These are phyloP conservation scores for Metroxylon sagu DNA, from an alignment of 176 grass and related monocot genomes.

Conservation along the genomic window DNA sequence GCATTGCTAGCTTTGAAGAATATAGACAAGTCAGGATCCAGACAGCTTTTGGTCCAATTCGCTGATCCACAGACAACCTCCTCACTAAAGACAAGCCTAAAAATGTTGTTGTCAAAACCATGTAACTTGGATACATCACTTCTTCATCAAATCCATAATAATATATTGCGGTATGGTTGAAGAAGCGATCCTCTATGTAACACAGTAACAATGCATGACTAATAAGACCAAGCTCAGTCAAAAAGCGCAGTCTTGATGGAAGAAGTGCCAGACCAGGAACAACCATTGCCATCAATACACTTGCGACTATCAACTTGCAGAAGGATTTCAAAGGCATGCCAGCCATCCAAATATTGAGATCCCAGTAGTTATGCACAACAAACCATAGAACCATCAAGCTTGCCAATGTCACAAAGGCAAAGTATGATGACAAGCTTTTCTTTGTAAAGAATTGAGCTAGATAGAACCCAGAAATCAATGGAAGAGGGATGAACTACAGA, in stretches of 20 bases:
- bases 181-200: slow-evolving; percentile 92
- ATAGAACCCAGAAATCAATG: slow-evolving; percentile 87
- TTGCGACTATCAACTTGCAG: slow-evolving; percentile 76
- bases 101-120: slow-evolving; percentile 79
- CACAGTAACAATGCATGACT: slow-evolving; percentile 81
- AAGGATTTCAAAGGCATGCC: slow-evolving; percentile 92
- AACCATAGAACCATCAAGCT: slow-evolving; percentile 98
- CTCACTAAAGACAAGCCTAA: slow-evolving; percentile 74
- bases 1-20: slow-evolving; percentile 85
- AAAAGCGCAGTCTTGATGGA: slow-evolving; percentile 64
- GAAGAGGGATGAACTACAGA: slow-evolving; percentile 78
- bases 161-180: slow-evolving; percentile 82
- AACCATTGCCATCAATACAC: slow-evolving; percentile 76
- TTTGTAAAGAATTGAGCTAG: slow-evolving; percentile 84
- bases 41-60: slow-evolving; percentile 72
- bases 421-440: slow-evolving; percentile 97
- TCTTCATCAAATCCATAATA: slow-evolving; percentile 96
- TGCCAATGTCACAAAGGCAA: slow-evolving; percentile 74
- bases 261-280: slow-evolving; percentile 89
- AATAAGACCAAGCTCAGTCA: slow-evolving; percentile 79
- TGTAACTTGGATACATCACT: slow-evolving; percentile 92
- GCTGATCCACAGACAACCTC: slow-evolving; percentile 68
- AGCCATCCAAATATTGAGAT: slow-evolving; percentile 97
- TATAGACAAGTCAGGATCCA: slow-evolving; percentile 95
- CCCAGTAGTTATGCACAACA: slow-evolving; percentile 96